Evolutionary conservation across 805 yeast species (phyloP).

Genomic region (Starmerella powellii): DNA sequence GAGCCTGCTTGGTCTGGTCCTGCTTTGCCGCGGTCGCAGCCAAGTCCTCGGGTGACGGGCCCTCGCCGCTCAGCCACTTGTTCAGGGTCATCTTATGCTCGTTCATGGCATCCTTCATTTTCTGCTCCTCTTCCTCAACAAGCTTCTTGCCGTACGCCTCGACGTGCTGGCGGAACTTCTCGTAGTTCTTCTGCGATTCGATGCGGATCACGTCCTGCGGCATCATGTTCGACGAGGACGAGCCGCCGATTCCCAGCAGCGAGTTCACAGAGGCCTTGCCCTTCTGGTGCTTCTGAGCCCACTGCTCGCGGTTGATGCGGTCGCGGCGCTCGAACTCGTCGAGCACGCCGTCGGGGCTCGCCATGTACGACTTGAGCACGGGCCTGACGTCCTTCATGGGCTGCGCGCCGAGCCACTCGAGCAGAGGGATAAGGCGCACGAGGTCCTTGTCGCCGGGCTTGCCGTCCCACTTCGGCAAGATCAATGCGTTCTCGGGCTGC

Average conservation of each 20-base stretch:
- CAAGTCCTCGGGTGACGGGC: conserved; percentile 30
- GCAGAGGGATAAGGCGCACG: conserved; percentile 73
- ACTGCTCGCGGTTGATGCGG: conserved; percentile 45
- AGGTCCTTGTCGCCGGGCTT: conserved; percentile 62
- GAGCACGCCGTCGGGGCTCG: conserved; percentile 48
- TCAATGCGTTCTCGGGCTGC: conserved; percentile 92
- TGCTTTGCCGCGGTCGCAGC: conserved; percentile 20
- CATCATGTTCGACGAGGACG: conserved; percentile 43
- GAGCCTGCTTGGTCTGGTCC: conserved; percentile 10
- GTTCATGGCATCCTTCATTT: conserved; percentile 61
- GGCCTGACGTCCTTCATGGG: conserved; percentile 81
- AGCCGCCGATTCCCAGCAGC: conserved; percentile 49
- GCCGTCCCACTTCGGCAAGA: conserved; percentile 79
- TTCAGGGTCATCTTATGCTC: conserved; percentile 74
- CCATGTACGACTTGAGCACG: conserved; percentile 58
- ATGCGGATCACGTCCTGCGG: conserved; percentile 84
- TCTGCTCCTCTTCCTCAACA: conserved; percentile 39
- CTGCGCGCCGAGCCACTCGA: conserved; percentile 89
- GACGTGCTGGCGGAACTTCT: conserved; percentile 65
- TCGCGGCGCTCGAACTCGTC: conserved; percentile 77
- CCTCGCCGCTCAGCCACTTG: conserved; percentile 67
- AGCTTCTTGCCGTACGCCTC: conserved; percentile 61
- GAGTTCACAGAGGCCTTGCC: conserved; percentile 37
- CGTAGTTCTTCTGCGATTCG: conserved; percentile 82
- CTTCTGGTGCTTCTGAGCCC: conserved; percentile 32